A percentile compares a stretch with the other conserved stretches of the same genome.
Conservation (phyloP, 257 asterid species). For the Solanum chmielewskii region DNA sequence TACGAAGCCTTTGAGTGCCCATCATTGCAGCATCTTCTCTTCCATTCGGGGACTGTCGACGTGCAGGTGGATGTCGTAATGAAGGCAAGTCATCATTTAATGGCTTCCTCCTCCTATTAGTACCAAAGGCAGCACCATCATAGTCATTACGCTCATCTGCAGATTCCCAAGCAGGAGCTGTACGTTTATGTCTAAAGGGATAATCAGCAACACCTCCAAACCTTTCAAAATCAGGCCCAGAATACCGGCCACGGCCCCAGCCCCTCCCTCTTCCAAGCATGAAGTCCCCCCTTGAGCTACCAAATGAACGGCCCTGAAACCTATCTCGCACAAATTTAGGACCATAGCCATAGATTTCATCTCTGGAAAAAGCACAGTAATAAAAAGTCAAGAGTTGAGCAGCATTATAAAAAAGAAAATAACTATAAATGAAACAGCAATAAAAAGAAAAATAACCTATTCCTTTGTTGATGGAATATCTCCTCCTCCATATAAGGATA, state of each 20-base stretch:
- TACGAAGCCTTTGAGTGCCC: conserved; percentile 31
- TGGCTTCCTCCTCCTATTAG: too few species aligned
- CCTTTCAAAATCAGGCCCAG: too few species aligned
- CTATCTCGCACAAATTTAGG: neutral
- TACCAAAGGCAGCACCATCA: too few species aligned
- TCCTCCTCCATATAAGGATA: conserved; percentile 43
- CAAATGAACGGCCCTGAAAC: neutral
- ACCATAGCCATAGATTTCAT: neutral
- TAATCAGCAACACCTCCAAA: neutral
- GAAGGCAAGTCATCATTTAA: conserved; percentile 26
- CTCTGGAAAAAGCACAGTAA: neutral
- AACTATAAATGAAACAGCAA: neutral
- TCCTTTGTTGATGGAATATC: conserved; percentile 29
- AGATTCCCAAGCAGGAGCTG: too few species aligned
- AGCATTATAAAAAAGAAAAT: neutral
- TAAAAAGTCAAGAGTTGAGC: too few species aligned
- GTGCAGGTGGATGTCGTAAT: conserved; percentile 30
- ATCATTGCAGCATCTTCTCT: conserved; percentile 37
- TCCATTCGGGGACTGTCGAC: conserved; percentile 47
- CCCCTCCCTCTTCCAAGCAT: neutral
- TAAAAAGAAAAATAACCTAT: conserved; percentile 39
- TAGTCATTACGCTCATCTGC: too few species aligned
- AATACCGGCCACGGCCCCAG: too few species aligned
- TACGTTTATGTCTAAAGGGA: too few species aligned
- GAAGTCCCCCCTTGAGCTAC: neutral